Base-by-base conservation (phyloP, 495 filamentous ascomycete species). In the Aspergillus kassunensis region DNA sequence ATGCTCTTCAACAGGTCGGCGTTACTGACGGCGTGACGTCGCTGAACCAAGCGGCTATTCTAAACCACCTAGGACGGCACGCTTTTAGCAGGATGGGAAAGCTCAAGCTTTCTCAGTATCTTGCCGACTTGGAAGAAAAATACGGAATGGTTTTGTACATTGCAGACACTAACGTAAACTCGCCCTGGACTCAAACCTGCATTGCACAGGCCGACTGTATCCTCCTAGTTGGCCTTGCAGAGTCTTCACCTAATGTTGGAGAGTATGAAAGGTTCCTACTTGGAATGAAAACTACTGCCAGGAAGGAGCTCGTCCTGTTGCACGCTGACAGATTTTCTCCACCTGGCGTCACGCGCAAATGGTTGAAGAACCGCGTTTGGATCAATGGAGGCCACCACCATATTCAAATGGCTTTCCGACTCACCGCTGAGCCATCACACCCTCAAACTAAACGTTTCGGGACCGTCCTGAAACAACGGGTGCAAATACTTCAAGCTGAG, bases 321-420 rank as follows among this genome's bases (percentile, higher is more conserved):
- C 93, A 98, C 68, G 77, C 89, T 0, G 95, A 98, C 60, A 80
- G 95, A 30, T 97, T 92, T 65, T 95, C 87, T 50, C 78, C 79
- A 1, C 82, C 89, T 18, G 93, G 93, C 0, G 61, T 95, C 20
- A 96, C 92, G 0, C 76, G 93, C 31, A 80, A 81, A 39, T 98
- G 93, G 93, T 76, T 98, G 18, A 85, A 89, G 59, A 96, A 96
- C 62, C 85, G 93, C 0, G 80, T 95, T 49, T 98, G 93, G 93
- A 90, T 98, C 59, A 98, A 97, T 59, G 93, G 93, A n/a, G 90
- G 93, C 33, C 95, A 98, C 66, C 92, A 96, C 62, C 93, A 98
- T 60, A 87, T 98, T 20, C 93, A 98, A 62, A 97, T 98, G 93
- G 78, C 88, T 1, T 95, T 91, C 68, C 84, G 85, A 30, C 79